These are phyloP conservation scores for Thalassia testudinum DNA, from an alignment of 116 monocot genomes.

Conservation along the genomic window DNA sequence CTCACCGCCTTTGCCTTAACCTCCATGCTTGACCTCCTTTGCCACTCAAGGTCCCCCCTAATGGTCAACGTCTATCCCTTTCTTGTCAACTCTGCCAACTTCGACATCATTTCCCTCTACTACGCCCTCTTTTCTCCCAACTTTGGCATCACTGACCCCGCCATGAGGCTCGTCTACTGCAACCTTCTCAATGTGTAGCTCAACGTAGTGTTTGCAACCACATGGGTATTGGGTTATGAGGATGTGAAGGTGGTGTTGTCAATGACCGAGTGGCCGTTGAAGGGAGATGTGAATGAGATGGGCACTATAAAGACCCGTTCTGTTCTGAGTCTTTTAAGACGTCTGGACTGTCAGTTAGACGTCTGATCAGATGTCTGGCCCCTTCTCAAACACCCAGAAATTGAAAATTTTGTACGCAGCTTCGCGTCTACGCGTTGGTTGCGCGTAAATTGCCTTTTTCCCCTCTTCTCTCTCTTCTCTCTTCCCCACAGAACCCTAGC, in stretches of 20 bases:
- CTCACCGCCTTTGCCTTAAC: slow-evolving; percentile 7
- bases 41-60: slow-evolving; percentile 6
- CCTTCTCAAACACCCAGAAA: too few relatives aligned
- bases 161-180: slow-evolving; percentile 10
- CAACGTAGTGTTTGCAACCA: slow-evolving; percentile 47
- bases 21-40: slow-evolving; percentile 17
- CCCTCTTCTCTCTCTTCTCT: too few relatives aligned
- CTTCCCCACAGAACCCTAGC: too few relatives aligned
- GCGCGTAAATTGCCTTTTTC: too few relatives aligned
- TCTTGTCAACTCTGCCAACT: slow-evolving; percentile 18
- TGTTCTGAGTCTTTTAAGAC: too few relatives aligned
- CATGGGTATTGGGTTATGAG: slow-evolving; percentile 13
- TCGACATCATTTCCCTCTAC: slow-evolving; percentile 19
- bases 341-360: too few relatives aligned
- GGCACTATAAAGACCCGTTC: too few relatives aligned
- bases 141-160: slow-evolving; percentile 12
- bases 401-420: too few relatives aligned
- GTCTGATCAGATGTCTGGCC: too few relatives aligned
- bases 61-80: slow-evolving; percentile 26
- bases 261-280: slow-evolving; percentile 57
- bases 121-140: slow-evolving; percentile 22
- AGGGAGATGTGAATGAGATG: slow-evolving; percentile 34
- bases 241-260: slow-evolving; percentile 29
- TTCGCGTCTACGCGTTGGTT: too few relatives aligned
- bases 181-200: slow-evolving; percentile 34